Evolutionary conservation across 1,284 basidiomycete species (phyloP).

Genomic region (Ustilago sp.): DNA sequence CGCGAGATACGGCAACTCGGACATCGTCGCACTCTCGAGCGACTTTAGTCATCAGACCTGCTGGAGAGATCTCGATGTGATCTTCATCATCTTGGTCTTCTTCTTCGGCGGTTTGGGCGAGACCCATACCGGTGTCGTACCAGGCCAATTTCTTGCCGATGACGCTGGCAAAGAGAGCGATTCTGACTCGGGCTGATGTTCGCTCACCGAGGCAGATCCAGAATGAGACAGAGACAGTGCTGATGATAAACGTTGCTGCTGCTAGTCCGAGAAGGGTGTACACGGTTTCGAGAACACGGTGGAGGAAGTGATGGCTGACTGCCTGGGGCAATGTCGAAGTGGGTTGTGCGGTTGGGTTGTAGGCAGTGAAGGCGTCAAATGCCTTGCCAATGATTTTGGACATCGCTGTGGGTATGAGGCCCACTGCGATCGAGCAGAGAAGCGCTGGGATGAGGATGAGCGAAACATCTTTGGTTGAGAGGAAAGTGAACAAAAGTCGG

Average conservation of each 20-base stretch:
- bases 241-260: conserved; percentile 78
- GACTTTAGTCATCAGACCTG: conserved; percentile 94
- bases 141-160: conserved; percentile 78
- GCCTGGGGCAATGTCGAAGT: conserved; percentile 69
- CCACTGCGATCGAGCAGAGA: conserved; percentile 77
- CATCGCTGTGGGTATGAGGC: conserved; percentile 91
- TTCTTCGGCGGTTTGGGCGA: background rate
- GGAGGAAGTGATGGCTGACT: conserved; percentile 75
- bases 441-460: conserved; percentile 77
- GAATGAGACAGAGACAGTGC: conserved; percentile 79
- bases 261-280: conserved; percentile 81
- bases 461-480: conserved; percentile 41
- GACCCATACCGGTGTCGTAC: conserved; percentile 64
- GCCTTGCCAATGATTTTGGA: conserved; percentile 86
- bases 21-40: conserved; percentile 94
- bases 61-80: conserved; percentile 73
- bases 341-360: conserved; percentile 72
- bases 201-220: conserved; percentile 92
- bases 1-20: conserved; percentile 82
- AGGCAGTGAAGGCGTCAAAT: conserved; percentile 81
- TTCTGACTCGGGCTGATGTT: conserved; percentile 79
- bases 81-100: conserved; percentile 50
- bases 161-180: conserved; percentile 79
- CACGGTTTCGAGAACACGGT: conserved; percentile 72
- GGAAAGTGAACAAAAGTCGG: conserved; percentile 53